These are phyloP conservation scores for Eruca vesicaria DNA, from an alignment of 441 rosid species.

Conservation along the genomic window DNA sequence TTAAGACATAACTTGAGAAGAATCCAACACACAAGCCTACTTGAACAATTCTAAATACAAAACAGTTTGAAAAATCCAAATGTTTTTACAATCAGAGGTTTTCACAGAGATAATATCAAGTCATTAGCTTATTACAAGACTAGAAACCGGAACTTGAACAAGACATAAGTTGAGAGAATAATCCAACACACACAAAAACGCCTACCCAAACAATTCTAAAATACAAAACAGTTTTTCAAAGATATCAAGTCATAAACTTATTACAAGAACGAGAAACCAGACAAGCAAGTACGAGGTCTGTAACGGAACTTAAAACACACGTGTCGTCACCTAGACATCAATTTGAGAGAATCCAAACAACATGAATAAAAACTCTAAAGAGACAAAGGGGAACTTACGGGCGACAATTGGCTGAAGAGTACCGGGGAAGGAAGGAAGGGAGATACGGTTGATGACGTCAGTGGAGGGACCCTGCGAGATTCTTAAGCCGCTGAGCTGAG, in stretches of 20 bases:
- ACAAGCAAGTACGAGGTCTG: not conserved
- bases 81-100: not conserved
- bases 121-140: not conserved
- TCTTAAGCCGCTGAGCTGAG: slow-evolving; percentile 69
- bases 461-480: slow-evolving; percentile 39
- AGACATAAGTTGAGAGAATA: no score
- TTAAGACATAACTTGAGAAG: not conserved
- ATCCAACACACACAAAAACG: no score
- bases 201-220: no score
- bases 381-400: slow-evolving; percentile 41
- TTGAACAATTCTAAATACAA: not conserved
- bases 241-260: no score
- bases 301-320: not conserved
- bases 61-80: not conserved
- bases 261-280: no score
- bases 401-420: slow-evolving; percentile 65
- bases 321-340: not conserved
- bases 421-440: slow-evolving; percentile 42
- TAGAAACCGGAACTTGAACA: no score
- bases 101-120: not conserved
- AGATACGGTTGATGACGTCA: slow-evolving; percentile 32
- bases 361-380: not conserved
- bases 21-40: not conserved
- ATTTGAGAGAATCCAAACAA: not conserved
- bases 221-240: no score